Conservation (phyloP, 2,329 filamentous ascomycete species). For the Ceratocystis destructans region DNA sequence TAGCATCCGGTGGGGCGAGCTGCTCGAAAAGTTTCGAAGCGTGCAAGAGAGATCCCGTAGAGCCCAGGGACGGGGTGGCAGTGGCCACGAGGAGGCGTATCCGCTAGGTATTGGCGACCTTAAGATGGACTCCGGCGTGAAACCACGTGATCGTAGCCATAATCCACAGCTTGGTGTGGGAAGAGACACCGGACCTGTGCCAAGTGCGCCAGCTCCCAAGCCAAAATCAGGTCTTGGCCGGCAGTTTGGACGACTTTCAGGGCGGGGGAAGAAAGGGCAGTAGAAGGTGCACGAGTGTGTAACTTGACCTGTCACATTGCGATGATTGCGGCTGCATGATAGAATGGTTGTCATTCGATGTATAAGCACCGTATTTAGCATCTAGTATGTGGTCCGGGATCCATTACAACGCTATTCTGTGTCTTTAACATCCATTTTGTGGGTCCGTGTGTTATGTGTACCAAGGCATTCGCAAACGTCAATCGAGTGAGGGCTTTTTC, state of each 20-base stretch:
- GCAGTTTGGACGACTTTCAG: slow-evolving; percentile 53
- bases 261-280: slow-evolving; percentile 42
- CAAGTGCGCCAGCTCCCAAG: slow-evolving; percentile 39
- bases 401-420: too few relatives aligned
- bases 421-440: too few relatives aligned
- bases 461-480: too few relatives aligned
- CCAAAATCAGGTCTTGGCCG: slow-evolving; percentile 47
- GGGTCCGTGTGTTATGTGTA: too few relatives aligned
- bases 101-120: slow-evolving; percentile 33
- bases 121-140: slow-evolving; percentile 29
- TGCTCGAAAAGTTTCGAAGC: slow-evolving; percentile 84
- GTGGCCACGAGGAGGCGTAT: slow-evolving; percentile 37
- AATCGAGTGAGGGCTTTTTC: too few relatives aligned
- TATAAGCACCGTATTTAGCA: too few relatives aligned
- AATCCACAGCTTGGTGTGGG: slow-evolving; percentile 34
- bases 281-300: not conserved
- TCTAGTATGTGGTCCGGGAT: too few relatives aligned
- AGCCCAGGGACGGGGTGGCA: slow-evolving; percentile 45
- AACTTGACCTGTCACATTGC: too few relatives aligned
- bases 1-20: slow-evolving; percentile 77
- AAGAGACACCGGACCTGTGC: slow-evolving; percentile 35
- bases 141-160: slow-evolving; percentile 30
- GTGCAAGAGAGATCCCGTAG: slow-evolving; percentile 79
- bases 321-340: too few relatives aligned
- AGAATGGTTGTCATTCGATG: too few relatives aligned